Conservation (phyloP, 2,329 filamentous ascomycete species). For the Colletotrichum lentis region DNA sequence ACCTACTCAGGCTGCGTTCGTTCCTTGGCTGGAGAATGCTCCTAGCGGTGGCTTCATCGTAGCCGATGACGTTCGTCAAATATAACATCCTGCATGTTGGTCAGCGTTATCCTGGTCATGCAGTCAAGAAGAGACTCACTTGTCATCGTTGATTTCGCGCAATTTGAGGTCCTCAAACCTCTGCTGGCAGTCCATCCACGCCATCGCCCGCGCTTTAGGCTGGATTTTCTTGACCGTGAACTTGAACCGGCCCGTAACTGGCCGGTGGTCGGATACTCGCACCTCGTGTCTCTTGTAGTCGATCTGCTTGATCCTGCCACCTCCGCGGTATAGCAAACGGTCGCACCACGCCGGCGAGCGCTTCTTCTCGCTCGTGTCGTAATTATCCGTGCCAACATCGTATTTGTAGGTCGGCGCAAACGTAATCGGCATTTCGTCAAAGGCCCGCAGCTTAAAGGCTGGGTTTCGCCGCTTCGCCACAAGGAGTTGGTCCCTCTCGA, state of each 20-base stretch:
- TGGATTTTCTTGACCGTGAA: constrained; percentile 86
- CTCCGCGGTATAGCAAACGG: constrained; percentile 83
- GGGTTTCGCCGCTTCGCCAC: constrained; percentile 90
- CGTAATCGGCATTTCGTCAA: constrained; percentile 87
- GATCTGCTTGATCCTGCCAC: constrained; percentile 83
- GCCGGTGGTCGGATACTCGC: constrained; percentile 88
- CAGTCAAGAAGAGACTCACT: constrained; percentile 65
- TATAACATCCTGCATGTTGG: constrained; percentile 33
- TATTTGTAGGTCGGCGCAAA: constrained; percentile 99
- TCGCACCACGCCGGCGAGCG: constrained; percentile 97
- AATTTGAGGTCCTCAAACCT: constrained; percentile 77
- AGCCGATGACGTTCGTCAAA: constrained; percentile 37
- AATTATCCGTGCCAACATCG: constrained; percentile 92
- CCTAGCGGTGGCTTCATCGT: constrained; percentile 37
- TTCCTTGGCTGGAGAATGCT: constrained; percentile 31
- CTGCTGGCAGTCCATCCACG: constrained; percentile 78
- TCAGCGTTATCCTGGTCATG: neutral
- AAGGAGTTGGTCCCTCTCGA: constrained; percentile 92
- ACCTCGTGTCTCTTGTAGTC: constrained; percentile 92
- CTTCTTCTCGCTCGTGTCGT: constrained; percentile 94
- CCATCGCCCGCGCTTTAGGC: constrained; percentile 67
- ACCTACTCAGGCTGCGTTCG: constrained; percentile 30
- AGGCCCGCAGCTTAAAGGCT: constrained; percentile 85
- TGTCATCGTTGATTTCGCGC: constrained; percentile 74
- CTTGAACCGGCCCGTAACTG: constrained; percentile 85